phyloP scores from a whole-genome alignment of 306 rosid species.

The Acmispon strigosus region DNA sequence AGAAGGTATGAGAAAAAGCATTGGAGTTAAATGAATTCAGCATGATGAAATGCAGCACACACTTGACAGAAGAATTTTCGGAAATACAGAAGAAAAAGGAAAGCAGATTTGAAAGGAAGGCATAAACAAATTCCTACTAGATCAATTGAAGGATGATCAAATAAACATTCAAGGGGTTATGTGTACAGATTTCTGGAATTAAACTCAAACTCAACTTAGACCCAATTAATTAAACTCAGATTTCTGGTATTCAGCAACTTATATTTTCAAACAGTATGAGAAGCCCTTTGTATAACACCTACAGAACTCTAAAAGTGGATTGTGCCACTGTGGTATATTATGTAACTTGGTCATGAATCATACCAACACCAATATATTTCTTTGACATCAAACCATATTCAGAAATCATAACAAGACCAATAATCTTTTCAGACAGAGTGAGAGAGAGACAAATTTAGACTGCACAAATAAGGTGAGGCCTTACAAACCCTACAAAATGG shows the following conservation, averaged over 20 bases:
- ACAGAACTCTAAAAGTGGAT: not conserved
- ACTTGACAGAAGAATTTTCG: not conserved
- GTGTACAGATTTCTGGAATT: not conserved
- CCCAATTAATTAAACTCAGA: not conserved
- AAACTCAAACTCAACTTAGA: not conserved
- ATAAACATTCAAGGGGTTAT: not conserved
- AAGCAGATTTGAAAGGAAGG: not conserved
- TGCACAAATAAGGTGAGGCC: not conserved
- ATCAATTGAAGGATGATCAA: not conserved
- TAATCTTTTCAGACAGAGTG: not conserved
- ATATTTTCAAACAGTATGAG: not conserved
- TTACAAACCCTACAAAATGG: not conserved
- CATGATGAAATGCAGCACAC: not conserved
- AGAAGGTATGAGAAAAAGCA: conserved; percentile 2
- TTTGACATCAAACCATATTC: not conserved
- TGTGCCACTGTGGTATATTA: not conserved
- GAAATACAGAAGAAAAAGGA: not conserved
- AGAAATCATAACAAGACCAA: not conserved
- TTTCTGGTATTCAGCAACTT: not conserved
- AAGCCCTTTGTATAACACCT: not conserved
- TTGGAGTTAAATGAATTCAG: not conserved
- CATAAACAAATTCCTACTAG: not conserved
- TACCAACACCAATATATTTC: no score
- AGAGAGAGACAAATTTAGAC: no score
- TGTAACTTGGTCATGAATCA: not conserved